Conservation (phyloP, 306 rosid species). For the Vigna nakashimae region DNA sequence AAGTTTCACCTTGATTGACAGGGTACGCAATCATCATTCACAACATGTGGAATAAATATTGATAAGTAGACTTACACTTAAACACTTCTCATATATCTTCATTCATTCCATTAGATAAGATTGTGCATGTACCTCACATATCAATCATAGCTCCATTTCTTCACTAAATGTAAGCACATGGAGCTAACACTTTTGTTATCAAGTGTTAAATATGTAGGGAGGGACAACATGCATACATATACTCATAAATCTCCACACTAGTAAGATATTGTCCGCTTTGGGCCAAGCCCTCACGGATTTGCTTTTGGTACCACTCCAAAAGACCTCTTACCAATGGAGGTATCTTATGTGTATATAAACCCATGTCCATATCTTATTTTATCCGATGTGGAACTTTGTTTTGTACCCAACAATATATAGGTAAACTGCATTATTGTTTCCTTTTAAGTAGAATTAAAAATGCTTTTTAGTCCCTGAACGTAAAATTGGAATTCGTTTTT, state of each 20-base stretch:
- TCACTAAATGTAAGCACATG: not conserved
- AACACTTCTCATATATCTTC: not conserved
- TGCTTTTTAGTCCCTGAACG: too few relatives aligned
- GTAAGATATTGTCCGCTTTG: too few relatives aligned
- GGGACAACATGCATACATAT: too few relatives aligned
- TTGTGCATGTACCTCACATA: not conserved
- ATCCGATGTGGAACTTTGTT: too few relatives aligned
- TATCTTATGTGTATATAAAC: too few relatives aligned
- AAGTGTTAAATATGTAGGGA: not conserved
- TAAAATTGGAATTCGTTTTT: too few relatives aligned
- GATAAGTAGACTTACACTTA: not conserved
- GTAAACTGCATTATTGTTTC: not conserved
- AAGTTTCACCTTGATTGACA: constrained; percentile 73
- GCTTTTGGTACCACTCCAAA: too few relatives aligned
- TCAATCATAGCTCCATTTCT: not conserved
- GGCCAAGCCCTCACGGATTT: too few relatives aligned
- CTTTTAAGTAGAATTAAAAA: not conserved
- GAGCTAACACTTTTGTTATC: not conserved
- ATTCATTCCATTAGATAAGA: constrained; percentile 7
- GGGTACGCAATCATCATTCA: constrained; percentile 55
- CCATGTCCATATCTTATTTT: too few relatives aligned
- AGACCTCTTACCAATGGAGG: too few relatives aligned
- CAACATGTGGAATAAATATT: not conserved
- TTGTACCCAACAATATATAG: not conserved
- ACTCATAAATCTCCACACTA: too few relatives aligned